These are phyloP conservation scores for Laetiporus sulphureus DNA, from an alignment of 1,284 basidiomycete genomes.

Conservation along the genomic window DNA sequence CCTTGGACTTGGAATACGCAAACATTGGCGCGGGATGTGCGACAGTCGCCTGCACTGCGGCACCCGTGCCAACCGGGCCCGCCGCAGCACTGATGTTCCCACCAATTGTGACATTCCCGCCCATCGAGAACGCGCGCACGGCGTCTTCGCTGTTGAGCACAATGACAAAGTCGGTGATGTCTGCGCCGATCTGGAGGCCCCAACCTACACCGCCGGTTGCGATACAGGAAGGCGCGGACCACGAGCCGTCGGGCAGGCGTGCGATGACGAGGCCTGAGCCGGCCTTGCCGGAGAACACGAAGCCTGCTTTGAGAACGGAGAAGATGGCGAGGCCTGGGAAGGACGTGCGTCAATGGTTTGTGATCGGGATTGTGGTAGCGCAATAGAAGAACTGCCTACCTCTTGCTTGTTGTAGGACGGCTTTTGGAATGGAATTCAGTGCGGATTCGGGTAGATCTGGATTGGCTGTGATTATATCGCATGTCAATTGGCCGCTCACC, in stretches of 20 bases:
- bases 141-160: slow-evolving; percentile 97
- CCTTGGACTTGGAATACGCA: slow-evolving; percentile 93
- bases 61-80: slow-evolving; percentile 94
- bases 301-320: slow-evolving; percentile 91
- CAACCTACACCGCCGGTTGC: slow-evolving; percentile 96
- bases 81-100: slow-evolving; percentile 81
- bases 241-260: slow-evolving; percentile 91
- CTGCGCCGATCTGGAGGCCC: slow-evolving; percentile 94
- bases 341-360: too few relatives aligned
- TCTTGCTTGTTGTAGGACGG: slow-evolving; percentile 84
- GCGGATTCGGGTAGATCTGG: slow-evolving; percentile 86
- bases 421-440: slow-evolving; percentile 93
- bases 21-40: slow-evolving; percentile 97
- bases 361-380: background rate
- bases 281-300: slow-evolving; percentile 94
- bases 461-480: slow-evolving; percentile 53
- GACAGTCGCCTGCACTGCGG: slow-evolving; percentile 80
- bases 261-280: slow-evolving; percentile 94
- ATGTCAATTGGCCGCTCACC: background rate
- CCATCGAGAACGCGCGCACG: slow-evolving; percentile 89
- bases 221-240: slow-evolving; percentile 97
- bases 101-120: slow-evolving; percentile 95
- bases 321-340: slow-evolving; percentile 85
- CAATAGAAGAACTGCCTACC: slow-evolving; percentile 40
- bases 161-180: slow-evolving; percentile 83